Evolutionary conservation across 495 filamentous ascomycete genomes (phyloP).

Genomic region (Sphaerosporella brunnea): DNA sequence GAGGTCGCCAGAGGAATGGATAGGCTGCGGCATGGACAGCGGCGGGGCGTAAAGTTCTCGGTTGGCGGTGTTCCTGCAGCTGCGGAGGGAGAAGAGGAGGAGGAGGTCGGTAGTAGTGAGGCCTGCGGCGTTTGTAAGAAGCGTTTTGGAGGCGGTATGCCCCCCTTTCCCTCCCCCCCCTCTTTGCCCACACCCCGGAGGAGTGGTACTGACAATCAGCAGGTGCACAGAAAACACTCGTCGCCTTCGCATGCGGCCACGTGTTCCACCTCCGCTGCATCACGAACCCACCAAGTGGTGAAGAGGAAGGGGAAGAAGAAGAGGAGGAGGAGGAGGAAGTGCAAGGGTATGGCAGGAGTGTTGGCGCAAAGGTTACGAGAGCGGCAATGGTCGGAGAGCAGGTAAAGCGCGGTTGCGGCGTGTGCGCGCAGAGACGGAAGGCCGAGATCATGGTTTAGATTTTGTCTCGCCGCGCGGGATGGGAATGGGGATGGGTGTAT

Average conservation of each 20-base stretch:
- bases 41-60: slow-evolving; percentile 75
- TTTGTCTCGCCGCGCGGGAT: too few relatives aligned
- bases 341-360: slow-evolving; percentile 35
- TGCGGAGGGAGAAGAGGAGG: slow-evolving; percentile 21
- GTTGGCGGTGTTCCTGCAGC: slow-evolving; percentile 29
- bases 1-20: slow-evolving; percentile 77
- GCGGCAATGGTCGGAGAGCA: slow-evolving; percentile 58
- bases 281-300: slow-evolving; percentile 28
- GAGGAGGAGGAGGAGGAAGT: slow-evolving; percentile 25
- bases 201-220: slow-evolving; percentile 35
- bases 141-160: slow-evolving; percentile 22
- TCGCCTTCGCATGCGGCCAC: slow-evolving; percentile 84
- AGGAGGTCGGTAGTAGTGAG: slow-evolving; percentile 23
- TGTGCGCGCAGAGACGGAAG: slow-evolving; percentile 21
- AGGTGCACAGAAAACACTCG: slow-evolving; percentile 43
- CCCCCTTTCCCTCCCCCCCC: slow-evolving; percentile 31
- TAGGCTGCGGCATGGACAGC: slow-evolving; percentile 53
- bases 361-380: slow-evolving; percentile 78
- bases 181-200: slow-evolving; percentile 1
- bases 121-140: slow-evolving; percentile 22
- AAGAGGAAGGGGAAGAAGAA: slow-evolving; percentile 30
- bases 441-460: slow-evolving; percentile 15
- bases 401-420: slow-evolving; percentile 46
- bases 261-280: slow-evolving; percentile 78
- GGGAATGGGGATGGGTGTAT: too few relatives aligned